Conservation (phyloP, 305 asterid genomes). For the Solanum aculeatissimum region DNA sequence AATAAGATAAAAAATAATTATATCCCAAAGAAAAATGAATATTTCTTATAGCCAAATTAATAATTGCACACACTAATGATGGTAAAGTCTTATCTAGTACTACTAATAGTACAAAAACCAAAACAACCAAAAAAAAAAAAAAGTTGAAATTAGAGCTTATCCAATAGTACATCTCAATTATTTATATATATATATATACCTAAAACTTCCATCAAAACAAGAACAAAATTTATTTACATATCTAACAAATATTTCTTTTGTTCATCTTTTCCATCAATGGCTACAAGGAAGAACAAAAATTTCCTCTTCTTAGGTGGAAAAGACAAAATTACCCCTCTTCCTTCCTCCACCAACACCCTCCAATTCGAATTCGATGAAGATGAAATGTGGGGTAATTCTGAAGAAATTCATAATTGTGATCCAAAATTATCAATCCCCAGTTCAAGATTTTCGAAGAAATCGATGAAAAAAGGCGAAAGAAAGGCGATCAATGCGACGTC, state of each 20-base stretch:
- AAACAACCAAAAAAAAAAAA: not conserved
- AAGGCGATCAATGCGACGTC: constrained; percentile 5
- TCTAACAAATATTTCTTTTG: not conserved
- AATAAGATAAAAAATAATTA: too few species aligned
- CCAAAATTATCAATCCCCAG: not conserved
- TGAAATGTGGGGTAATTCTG: constrained; percentile 19
- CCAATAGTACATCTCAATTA: not conserved
- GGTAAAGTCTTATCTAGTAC: not conserved
- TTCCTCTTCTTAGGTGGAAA: not conserved
- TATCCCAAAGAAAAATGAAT: too few species aligned
- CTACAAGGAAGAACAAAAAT: not conserved
- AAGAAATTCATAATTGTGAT: not conserved
- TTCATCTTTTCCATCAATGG: not conserved
- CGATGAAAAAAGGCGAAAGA: not conserved
- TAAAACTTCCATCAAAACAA: not conserved
- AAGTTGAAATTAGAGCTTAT: not conserved
- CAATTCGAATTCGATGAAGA: constrained; percentile 31
- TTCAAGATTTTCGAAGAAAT: not conserved
- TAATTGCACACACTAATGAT: not conserved
- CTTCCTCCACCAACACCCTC: not conserved
- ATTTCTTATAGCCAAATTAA: too few species aligned
- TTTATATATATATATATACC: not conserved
- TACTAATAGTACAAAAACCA: not conserved
- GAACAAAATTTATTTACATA: not conserved
- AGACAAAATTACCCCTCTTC: not conserved